A percentile compares a stretch with the other conserved stretches of the same genome.
Conservation (phyloP, 306 rosid species). For the Carpinus fangiana region DNA sequence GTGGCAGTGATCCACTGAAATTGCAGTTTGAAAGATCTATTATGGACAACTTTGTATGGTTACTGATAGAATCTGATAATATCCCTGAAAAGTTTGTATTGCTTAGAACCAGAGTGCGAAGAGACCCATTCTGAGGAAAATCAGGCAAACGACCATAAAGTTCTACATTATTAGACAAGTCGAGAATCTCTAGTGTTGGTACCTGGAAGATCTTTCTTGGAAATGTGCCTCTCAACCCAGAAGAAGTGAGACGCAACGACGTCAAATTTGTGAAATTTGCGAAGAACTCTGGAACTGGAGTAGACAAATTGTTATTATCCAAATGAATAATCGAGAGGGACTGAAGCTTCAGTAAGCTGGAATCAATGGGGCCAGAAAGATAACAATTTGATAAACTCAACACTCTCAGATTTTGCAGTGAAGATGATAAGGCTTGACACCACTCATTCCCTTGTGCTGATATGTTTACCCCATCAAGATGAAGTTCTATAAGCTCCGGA, state of each 20-base stretch:
- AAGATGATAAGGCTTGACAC: constrained; percentile 30
- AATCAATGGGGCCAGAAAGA: constrained; percentile 41
- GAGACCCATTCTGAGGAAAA: constrained; percentile 21
- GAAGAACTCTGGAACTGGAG: constrained; percentile 32
- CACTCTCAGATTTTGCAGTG: constrained; percentile 18
- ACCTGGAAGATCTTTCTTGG: constrained; percentile 34
- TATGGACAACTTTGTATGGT: constrained; percentile 22
- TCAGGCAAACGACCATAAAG: constrained; percentile 39
- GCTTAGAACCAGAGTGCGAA: neutral
- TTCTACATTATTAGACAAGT: constrained; percentile 22
- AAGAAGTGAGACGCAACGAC: constrained; percentile 6
- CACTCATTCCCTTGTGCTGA: constrained; percentile 44
- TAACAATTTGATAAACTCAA: constrained; percentile 16
- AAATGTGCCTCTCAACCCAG: constrained; percentile 27
- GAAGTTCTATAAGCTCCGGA: constrained; percentile 27
- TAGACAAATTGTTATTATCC: constrained; percentile 22
- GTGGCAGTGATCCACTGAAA: constrained; percentile 36
- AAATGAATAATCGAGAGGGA: constrained; percentile 32
- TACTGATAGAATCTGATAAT: constrained; percentile 24
- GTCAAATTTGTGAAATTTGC: constrained; percentile 26
- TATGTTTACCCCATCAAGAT: constrained; percentile 49
- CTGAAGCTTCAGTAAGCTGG: constrained; percentile 10
- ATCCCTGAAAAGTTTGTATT: constrained; percentile 31
- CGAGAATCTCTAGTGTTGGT: constrained; percentile 26
- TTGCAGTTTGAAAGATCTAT: constrained; percentile 31